These are phyloP conservation scores for Dichotomopilus funicola DNA, from an alignment of 2,329 filamentous ascomycete genomes.

Conservation along the genomic window DNA sequence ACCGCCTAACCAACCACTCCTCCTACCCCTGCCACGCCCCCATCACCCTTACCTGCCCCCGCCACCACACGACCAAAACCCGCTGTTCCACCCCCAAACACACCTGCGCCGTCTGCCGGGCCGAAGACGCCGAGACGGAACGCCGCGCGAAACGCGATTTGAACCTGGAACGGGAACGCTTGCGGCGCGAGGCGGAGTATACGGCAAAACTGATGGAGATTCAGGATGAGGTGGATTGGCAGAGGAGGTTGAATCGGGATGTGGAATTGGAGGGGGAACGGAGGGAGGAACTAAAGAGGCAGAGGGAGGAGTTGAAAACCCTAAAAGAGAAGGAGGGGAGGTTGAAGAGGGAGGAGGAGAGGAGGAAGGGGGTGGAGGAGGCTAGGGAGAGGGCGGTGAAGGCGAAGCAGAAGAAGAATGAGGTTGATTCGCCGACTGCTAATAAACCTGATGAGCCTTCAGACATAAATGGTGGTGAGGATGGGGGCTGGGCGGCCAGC, in stretches of 20 bases:
- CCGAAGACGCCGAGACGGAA: slow-evolving; percentile 41
- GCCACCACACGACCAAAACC: slow-evolving; percentile 43
- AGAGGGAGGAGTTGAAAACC: slow-evolving; percentile 39
- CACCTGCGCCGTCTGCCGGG: slow-evolving; percentile 46
- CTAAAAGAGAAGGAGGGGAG: slow-evolving; percentile 30
- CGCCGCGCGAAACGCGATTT: slow-evolving; percentile 40
- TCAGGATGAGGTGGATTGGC: slow-evolving; percentile 48
- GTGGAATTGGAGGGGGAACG: slow-evolving; percentile 39
- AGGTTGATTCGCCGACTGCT: too few relatives aligned
- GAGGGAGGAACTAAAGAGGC: slow-evolving; percentile 38
- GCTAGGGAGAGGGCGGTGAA: too few relatives aligned
- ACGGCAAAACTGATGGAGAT: slow-evolving; percentile 39
- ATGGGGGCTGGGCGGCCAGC: not conserved
- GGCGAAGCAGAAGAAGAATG: too few relatives aligned
- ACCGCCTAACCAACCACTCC: slow-evolving; percentile 54
- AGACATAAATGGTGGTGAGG: too few relatives aligned
- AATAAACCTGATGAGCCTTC: too few relatives aligned
- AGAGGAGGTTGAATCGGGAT: slow-evolving; percentile 39
- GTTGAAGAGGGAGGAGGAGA: not conserved
- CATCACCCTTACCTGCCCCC: slow-evolving; percentile 42
- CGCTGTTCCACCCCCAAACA: slow-evolving; percentile 37
- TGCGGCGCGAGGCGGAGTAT: slow-evolving; percentile 40
- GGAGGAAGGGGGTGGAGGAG: too few relatives aligned
- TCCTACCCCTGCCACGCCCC: slow-evolving; percentile 32
- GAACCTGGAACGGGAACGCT: slow-evolving; percentile 44